Conservation (phyloP, 768 basidiomycete genomes). For the Tulasnella calospora region DNA sequence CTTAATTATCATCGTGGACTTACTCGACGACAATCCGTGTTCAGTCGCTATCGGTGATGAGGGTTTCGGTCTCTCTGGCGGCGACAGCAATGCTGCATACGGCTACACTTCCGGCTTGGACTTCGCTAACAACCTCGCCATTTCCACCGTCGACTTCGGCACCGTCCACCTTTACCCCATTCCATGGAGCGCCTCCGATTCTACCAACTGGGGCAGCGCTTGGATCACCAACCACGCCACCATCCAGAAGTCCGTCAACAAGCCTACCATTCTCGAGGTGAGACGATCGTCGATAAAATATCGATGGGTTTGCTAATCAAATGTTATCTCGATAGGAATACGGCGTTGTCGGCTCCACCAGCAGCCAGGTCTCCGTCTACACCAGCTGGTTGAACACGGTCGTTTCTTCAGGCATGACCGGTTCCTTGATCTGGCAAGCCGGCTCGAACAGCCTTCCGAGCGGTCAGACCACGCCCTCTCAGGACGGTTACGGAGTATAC, state of each 20-base stretch:
- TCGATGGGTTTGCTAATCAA: background rate
- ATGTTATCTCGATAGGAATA: constrained; percentile 42
- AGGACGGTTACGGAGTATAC: background rate
- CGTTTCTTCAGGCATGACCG: constrained; percentile 31
- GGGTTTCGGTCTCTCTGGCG: constrained; percentile 7
- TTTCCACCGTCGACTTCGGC: constrained; percentile 59
- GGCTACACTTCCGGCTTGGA: constrained; percentile 51
- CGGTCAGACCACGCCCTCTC: background rate
- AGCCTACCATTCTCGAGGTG: constrained; percentile 54
- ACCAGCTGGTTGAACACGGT: constrained; percentile 42
- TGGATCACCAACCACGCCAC: constrained; percentile 62
- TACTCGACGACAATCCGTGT: constrained; percentile 39
- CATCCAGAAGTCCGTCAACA: constrained; percentile 47
- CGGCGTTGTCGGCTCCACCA: constrained; percentile 44
- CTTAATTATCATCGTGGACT: background rate
- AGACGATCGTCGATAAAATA: background rate
- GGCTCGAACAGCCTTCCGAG: background rate
- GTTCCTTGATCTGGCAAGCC: constrained; percentile 54
- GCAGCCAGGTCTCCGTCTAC: constrained; percentile 47
- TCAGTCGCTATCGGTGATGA: constrained; percentile 41
- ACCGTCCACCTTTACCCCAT: constrained; percentile 48
- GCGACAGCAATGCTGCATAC: background rate
- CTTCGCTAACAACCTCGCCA: constrained; percentile 51
- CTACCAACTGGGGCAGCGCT: constrained; percentile 34
- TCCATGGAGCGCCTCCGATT: constrained; percentile 30